Evolutionary conservation across 1,284 basidiomycete genomes (phyloP).

Genomic region (Neolentinus lepideus): DNA sequence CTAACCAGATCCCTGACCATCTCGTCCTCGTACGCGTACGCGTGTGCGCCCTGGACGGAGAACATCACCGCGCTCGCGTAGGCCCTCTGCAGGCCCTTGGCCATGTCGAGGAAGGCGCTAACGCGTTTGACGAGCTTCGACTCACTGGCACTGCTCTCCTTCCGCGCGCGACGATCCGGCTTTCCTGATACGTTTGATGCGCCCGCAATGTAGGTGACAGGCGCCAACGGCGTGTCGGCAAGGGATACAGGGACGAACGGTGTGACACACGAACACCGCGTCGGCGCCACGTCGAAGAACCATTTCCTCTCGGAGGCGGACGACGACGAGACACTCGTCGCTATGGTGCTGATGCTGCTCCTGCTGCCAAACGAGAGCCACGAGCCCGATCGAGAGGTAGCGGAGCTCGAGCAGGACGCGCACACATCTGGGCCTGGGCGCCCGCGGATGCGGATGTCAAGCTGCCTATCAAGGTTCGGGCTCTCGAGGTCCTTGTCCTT

Average conservation of each 20-base stretch:
- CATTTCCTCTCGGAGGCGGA: constrained; percentile 24
- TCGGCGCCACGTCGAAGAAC: constrained; percentile 6
- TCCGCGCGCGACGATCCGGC: not conserved
- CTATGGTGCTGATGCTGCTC: constrained; percentile 24
- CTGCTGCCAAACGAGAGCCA: constrained; percentile 50
- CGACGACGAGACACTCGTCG: constrained; percentile 29
- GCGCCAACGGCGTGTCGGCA: constrained; percentile 1
- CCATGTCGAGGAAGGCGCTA: constrained; percentile 39
- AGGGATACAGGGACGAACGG: constrained; percentile 8
- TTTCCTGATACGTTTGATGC: not conserved
- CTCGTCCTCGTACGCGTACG: constrained; percentile 13
- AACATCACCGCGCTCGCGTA: constrained; percentile 48
- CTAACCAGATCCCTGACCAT: not conserved
- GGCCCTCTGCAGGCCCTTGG: constrained; percentile 47
- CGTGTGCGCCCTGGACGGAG: constrained; percentile 17
- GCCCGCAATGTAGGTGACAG: not conserved
- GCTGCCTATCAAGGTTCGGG: constrained; percentile 8
- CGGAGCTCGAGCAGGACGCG: constrained; percentile 21
- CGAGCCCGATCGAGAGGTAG: constrained; percentile 35
- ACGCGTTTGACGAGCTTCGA: constrained; percentile 23
- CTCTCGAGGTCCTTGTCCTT: constrained; percentile 14
- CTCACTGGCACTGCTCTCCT: not conserved
- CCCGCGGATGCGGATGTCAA: constrained; percentile 9
- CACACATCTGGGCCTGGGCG: constrained; percentile 10
- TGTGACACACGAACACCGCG: constrained; percentile 14